phyloP scores from a whole-genome alignment of 768 basidiomycete species.

The Ephemerocybe angulata region DNA sequence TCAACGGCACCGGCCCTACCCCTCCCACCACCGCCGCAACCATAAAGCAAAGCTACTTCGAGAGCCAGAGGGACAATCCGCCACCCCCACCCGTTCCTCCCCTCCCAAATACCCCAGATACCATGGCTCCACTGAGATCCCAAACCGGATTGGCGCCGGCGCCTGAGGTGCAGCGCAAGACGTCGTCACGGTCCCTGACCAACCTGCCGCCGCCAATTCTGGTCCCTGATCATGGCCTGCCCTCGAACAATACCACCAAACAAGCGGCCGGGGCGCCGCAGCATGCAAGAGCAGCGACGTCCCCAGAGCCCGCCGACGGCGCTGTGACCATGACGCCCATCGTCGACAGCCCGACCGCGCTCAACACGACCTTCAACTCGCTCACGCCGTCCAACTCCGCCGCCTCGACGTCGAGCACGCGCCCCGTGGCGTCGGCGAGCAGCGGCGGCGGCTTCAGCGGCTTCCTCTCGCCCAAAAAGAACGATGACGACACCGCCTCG shows the following conservation, averaged over 20 bases:
- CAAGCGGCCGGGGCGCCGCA: constrained; percentile 3
- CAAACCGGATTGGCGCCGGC: background rate
- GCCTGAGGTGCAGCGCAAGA: constrained; percentile 13
- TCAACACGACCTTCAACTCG: no score
- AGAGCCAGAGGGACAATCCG: background rate
- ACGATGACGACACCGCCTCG: constrained; percentile 19
- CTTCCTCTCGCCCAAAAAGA: constrained; percentile 10
- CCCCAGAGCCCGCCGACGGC: constrained; percentile 22
- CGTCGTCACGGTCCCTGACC: constrained; percentile 19
- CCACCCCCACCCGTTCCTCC: background rate
- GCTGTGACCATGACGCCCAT: constrained; percentile 28
- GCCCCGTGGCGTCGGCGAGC: no score
- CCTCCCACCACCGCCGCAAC: constrained; percentile 12
- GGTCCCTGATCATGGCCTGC: constrained; percentile 6
- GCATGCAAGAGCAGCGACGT: constrained; percentile 28
- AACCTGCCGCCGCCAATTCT: constrained; percentile 13
- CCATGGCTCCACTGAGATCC: background rate
- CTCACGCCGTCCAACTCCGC: no score
- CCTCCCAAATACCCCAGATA: background rate
- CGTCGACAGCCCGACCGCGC: constrained; percentile 44
- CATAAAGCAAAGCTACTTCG: constrained; percentile 1
- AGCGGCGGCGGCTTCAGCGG: background rate
- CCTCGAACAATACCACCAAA: constrained; percentile 8
- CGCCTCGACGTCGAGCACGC: no score
- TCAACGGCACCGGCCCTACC: background rate